Conservation (phyloP, 2,329 filamentous ascomycete genomes). For the Exophiala sp. region DNA sequence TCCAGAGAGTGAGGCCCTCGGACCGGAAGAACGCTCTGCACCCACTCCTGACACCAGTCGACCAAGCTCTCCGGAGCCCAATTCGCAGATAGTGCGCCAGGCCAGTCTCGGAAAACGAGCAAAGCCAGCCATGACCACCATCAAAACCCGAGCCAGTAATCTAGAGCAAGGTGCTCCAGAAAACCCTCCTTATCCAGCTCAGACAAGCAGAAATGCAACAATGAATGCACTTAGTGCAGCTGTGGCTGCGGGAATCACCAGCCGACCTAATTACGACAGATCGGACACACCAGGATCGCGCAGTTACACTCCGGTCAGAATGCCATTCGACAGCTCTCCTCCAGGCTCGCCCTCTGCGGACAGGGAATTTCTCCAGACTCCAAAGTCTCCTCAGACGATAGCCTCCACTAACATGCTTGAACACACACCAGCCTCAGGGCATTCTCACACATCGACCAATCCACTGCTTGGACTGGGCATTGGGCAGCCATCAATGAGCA, state of each 20-base stretch:
- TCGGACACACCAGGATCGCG: slow-evolving; percentile 14
- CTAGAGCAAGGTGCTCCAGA: slow-evolving; percentile 27
- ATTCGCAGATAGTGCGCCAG: slow-evolving; percentile 35
- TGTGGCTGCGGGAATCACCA: slow-evolving; percentile 20
- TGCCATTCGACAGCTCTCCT: slow-evolving; percentile 24
- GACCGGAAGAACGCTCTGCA: slow-evolving; percentile 13
- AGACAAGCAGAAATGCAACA: slow-evolving; percentile 17
- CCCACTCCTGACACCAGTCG: slow-evolving; percentile 4
- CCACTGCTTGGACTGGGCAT: slow-evolving; percentile 21
- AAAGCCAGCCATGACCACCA: slow-evolving; percentile 40
- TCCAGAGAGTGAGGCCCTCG: slow-evolving; percentile 21
- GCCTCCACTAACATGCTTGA: slow-evolving; percentile 14
- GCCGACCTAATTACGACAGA: slow-evolving; percentile 2
- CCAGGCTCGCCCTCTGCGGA: slow-evolving; percentile 18
- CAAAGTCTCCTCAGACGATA: slow-evolving; percentile 17
- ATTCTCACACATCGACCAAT: slow-evolving; percentile 22
- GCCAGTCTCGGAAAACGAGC: slow-evolving; percentile 41
- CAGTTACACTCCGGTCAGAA: slow-evolving; percentile 20
- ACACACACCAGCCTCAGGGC: slow-evolving; percentile 8
- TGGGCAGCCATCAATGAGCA: slow-evolving; percentile 33
- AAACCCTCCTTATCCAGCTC: slow-evolving; percentile 1
- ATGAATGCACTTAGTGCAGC: slow-evolving; percentile 26
- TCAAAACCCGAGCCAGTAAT: slow-evolving; percentile 29
- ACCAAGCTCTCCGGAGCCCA: slow-evolving; percentile 10
- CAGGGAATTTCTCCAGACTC: slow-evolving; percentile 21